These are phyloP conservation scores for Termitomyces eurrhizus DNA, from an alignment of 768 basidiomycete species.

Conservation along the genomic window DNA sequence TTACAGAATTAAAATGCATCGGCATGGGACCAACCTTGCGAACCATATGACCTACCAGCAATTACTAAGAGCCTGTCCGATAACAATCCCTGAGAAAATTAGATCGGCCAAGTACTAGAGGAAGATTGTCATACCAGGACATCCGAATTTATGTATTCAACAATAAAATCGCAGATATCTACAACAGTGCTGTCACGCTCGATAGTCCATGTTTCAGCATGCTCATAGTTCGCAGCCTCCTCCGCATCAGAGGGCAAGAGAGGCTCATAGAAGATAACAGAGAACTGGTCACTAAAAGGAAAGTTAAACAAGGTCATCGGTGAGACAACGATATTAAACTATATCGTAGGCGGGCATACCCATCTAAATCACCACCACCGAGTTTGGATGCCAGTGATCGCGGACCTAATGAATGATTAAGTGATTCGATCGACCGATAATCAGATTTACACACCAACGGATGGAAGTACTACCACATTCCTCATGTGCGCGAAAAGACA, in stretches of 20 bases:
- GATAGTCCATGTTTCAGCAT: conserved; percentile 33
- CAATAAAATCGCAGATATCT: conserved; percentile 77
- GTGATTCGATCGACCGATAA: not conserved
- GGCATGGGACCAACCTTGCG: not conserved
- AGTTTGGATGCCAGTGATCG: conserved; percentile 68
- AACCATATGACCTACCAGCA: conserved; percentile 45
- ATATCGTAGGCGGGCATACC: conserved; percentile 38
- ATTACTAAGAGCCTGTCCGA: conserved; percentile 67
- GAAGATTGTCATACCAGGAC: conserved; percentile 49
- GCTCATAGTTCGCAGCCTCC: conserved; percentile 48
- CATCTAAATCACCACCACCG: conserved; percentile 78
- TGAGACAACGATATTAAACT: not conserved
- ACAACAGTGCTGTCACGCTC: conserved; percentile 52
- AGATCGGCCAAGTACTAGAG: not conserved
- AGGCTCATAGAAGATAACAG: conserved; percentile 51
- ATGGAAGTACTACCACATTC: conserved; percentile 72
- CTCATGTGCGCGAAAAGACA: conserved; percentile 59
- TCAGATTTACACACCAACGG: conserved; percentile 38
- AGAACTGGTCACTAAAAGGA: conserved; percentile 53
- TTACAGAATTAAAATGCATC: not conserved
- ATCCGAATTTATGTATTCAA: conserved; percentile 83
- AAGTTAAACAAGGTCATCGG: not conserved
- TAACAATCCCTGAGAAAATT: conserved; percentile 52
- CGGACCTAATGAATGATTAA: conserved; percentile 31
- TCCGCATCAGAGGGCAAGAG: conserved; percentile 51